These are phyloP conservation scores for Persicaria tinctoria DNA, from an alignment of 148 eudicot genomes.

Conservation along the genomic window DNA sequence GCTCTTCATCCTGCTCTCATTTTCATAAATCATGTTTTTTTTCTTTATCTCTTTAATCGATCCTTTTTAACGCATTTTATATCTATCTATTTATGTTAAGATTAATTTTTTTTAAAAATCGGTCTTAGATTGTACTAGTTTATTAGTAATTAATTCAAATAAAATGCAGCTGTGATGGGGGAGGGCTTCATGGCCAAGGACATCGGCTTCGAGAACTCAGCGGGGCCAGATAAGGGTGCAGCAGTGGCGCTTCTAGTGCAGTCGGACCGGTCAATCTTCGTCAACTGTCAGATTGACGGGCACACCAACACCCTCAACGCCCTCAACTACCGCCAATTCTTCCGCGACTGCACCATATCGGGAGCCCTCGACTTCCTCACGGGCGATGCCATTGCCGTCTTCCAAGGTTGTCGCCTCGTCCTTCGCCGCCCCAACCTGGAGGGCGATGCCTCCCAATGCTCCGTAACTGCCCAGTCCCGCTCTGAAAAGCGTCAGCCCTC, in stretches of 20 bases:
- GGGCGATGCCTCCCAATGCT: slow-evolving; percentile 25
- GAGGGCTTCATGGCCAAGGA: slow-evolving; percentile 28
- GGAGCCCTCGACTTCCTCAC: slow-evolving; percentile 68
- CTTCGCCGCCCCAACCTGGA: slow-evolving; percentile 49
- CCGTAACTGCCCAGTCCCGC: slow-evolving; percentile 49
- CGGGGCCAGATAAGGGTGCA: slow-evolving; percentile 23
- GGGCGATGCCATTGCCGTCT: slow-evolving; percentile 49
- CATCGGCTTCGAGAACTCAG: slow-evolving; percentile 35
- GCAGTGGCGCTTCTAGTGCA: slow-evolving; percentile 34
- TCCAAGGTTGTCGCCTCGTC: slow-evolving; percentile 48
- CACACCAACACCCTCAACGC: slow-evolving; percentile 23
- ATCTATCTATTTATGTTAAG: no score
- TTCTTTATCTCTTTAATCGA: no score
- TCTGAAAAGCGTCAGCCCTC: slow-evolving; percentile 21
- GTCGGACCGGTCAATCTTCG: slow-evolving; percentile 28
- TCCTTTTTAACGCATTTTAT: no score
- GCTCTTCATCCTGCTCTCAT: no score
- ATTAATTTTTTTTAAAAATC: no score
- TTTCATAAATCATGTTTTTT: no score
- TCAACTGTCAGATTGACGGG: slow-evolving; percentile 33
- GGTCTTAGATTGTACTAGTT: no score
- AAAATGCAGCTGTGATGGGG: slow-evolving; percentile 28
- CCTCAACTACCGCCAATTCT: slow-evolving; percentile 53
- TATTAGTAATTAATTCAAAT: not conserved
- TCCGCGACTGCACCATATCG: slow-evolving; percentile 47